phyloP scores from a whole-genome alignment of 1,139 yeast species.

The Blastobotrys proliferans region DNA sequence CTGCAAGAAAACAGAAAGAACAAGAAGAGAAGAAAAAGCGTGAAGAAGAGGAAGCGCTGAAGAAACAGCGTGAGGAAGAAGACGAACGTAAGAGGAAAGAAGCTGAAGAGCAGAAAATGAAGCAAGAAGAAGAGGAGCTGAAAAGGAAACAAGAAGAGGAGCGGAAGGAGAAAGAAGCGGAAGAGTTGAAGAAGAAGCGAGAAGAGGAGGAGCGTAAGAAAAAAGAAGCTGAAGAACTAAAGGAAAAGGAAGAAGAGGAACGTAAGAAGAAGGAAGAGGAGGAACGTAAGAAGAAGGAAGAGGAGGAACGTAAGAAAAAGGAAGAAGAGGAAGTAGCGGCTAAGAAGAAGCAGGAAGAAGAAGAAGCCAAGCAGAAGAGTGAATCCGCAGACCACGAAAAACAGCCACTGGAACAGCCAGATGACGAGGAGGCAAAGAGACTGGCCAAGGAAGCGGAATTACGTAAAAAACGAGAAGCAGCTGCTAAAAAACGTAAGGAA shows the following conservation, averaged over 20 bases:
- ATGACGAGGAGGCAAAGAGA: conserved; percentile 16
- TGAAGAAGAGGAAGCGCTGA: conserved; percentile 1
- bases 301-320: conserved; percentile 26
- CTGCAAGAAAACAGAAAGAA: conserved; percentile 4
- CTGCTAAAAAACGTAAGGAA: not conserved
- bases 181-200: conserved; percentile 47
- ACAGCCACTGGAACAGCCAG: conserved; percentile 14
- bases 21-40: conserved; percentile 9
- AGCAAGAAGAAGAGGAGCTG: conserved; percentile 56
- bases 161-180: conserved; percentile 33
- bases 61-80: not conserved
- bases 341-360: conserved; percentile 2
- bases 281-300: conserved; percentile 57
- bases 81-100: not conserved
- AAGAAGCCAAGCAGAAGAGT: not conserved
- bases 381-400: conserved; percentile 6
- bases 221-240: conserved; percentile 12
- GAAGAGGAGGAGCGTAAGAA: conserved; percentile 13
- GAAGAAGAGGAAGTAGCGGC: conserved; percentile 6
- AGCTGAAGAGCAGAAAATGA: conserved; percentile 7
- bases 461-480: conserved; percentile 14
- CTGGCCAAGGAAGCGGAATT: conserved; percentile 14
- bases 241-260: conserved; percentile 54
- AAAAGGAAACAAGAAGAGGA: conserved; percentile 37
- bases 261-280: conserved; percentile 1